Evolutionary conservation across 2,329 filamentous ascomycete genomes (phyloP), one percentile per base, ranked within the genome.

Genomic region (Cladosporium velox): DNA sequence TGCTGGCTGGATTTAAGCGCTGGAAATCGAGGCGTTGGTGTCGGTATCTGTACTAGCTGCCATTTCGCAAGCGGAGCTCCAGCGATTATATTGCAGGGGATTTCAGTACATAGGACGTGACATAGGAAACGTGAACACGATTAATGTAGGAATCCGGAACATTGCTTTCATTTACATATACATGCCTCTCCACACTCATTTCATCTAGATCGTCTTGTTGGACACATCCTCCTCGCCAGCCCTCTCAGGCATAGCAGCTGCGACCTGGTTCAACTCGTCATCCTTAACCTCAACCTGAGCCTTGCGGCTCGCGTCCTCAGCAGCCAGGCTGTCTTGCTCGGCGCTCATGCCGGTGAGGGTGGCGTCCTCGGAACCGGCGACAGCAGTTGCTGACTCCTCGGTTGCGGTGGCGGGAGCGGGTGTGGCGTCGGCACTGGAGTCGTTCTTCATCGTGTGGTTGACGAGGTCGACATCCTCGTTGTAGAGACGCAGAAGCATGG

Each of bases 401-500:
- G 30, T 41, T 4, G 21, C 49, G 32, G 32, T 62, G 24, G 59
- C 60, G 28, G 60, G 32, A 8, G 61, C 61, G 14, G 61, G 61
- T 28, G 61, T 64, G 12, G 61, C 61, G 6, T 47, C 24, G 35
- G 61, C 52, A 41, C 65, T 64, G 21, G 57, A 65, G 55, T 65
- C 63, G 55, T 44, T 60, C 26, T 65, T 65, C 54, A 49, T 65
- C 1, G 68, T 71, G 71, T 86, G 86, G 77, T 95, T 96, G 69
- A 96, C 86, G 58, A 97, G 84, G 4, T 92, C 92, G 0, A 91
- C 90, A 32, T 90, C 90, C 72, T 98, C 94, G 76, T 97, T 96
- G 81, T 90, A 99, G 67, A 99, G 84, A 26, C 95, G 86, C 69
- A 98, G 83, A 72, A 98, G 82, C 92, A 98, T 96, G 0, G 95